Conservation (phyloP, 805 yeast genomes). For the Starmerella bombicola region DNA sequence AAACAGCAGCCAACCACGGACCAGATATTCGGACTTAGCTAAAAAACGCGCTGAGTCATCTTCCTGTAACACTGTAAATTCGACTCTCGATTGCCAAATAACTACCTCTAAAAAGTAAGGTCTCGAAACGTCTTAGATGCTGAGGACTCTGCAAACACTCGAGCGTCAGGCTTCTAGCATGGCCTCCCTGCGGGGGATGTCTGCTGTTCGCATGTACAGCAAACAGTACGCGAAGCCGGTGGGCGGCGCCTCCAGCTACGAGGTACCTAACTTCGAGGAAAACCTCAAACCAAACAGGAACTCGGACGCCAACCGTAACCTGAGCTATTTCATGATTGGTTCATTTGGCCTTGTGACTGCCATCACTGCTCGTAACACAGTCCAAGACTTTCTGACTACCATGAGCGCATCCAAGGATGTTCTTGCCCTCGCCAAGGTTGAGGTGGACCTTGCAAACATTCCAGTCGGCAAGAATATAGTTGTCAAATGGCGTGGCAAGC, state of each 20-base stretch:
- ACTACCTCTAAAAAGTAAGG: background rate
- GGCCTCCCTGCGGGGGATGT: slow-evolving; percentile 5
- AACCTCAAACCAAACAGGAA: slow-evolving; percentile 61
- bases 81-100: background rate
- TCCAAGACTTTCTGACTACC: slow-evolving; percentile 75
- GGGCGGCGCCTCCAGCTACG: slow-evolving; percentile 47
- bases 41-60: slow-evolving; percentile 10
- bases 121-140: slow-evolving; percentile 5
- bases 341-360: slow-evolving; percentile 81
- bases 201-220: slow-evolving; percentile 14
- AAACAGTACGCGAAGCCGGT: slow-evolving; percentile 23
- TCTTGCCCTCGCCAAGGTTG: slow-evolving; percentile 98
- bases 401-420: slow-evolving; percentile 99
- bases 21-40: slow-evolving; percentile 6
- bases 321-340: slow-evolving; percentile 96
- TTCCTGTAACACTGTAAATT: slow-evolving; percentile 4
- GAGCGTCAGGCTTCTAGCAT: slow-evolving; percentile 11
- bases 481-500: slow-evolving; percentile 99
- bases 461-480: slow-evolving; percentile 97
- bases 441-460: slow-evolving; percentile 81
- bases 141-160: slow-evolving; percentile 17
- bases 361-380: slow-evolving; percentile 92
- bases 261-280: slow-evolving; percentile 80
- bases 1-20: slow-evolving; percentile 14
- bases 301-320: slow-evolving; percentile 68